A percentile compares a stretch with the other conserved stretches of the same genome.
Conservation (phyloP, 1,284 basidiomycete genomes). For the Phylloboletellus chloephorus region DNA sequence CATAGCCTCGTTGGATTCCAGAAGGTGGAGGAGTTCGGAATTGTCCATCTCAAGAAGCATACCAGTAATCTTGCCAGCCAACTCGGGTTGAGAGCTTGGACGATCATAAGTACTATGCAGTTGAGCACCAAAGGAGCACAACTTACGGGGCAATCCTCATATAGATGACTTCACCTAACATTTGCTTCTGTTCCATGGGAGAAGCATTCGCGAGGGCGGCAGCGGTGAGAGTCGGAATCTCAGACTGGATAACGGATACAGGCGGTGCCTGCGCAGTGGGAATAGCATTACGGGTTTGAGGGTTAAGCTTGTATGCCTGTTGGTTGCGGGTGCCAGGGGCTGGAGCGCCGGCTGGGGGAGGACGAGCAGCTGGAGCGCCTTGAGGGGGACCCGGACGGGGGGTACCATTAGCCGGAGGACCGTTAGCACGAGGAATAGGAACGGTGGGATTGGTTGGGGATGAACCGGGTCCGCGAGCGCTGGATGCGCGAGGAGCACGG, state of each 20-base stretch:
- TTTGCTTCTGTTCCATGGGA: conserved; percentile 93
- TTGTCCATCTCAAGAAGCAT: conserved; percentile 99
- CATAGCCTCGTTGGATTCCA: conserved; percentile 79
- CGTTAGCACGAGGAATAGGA: conserved; percentile 53
- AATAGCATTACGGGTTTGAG: conserved; percentile 37
- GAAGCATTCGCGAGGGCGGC: conserved; percentile 66
- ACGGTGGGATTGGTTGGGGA: conserved; percentile 59
- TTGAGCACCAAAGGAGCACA: conserved; percentile 6
- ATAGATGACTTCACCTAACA: conserved; percentile 91
- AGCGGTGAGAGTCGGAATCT: conserved; percentile 46
- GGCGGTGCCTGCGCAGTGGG: conserved; percentile 35
- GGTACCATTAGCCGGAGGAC: conserved; percentile 48
- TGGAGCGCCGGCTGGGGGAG: conserved; percentile 41
- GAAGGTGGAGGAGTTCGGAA: conserved; percentile 78
- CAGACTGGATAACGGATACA: conserved; percentile 36
- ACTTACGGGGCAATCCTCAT: conserved; percentile 80
- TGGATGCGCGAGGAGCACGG: conserved; percentile 47
- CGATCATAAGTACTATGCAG: conserved; percentile 15
- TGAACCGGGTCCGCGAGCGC: conserved; percentile 51
- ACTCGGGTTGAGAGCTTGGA: conserved; percentile 67
- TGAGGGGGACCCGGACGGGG: conserved; percentile 46
- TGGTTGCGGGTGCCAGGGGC: conserved; percentile 36
- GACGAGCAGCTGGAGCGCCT: conserved; percentile 36
- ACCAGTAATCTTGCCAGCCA: conserved; percentile 96
- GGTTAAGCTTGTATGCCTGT: conserved; percentile 39